These are phyloP conservation scores for Porcisia hertigi DNA, from an alignment of 208 protist genomes.

Conservation along the genomic window DNA sequence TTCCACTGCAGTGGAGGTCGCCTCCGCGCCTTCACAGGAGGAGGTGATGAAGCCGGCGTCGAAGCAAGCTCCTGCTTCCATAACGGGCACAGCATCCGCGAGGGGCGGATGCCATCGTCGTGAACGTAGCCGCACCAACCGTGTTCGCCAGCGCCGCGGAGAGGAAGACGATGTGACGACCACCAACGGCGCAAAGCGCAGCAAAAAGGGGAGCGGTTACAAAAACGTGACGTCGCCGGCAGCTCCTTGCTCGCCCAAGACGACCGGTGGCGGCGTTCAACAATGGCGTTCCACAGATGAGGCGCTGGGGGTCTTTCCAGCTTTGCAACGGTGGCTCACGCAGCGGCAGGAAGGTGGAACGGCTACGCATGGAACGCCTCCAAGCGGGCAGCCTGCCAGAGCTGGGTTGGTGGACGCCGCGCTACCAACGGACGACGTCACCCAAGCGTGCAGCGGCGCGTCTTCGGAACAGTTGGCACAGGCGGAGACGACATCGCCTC, in stretches of 20 bases:
- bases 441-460: background rate
- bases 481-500: background rate
- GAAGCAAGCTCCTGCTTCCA: background rate
- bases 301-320: constrained; percentile 24
- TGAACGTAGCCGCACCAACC: no score
- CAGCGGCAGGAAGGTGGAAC: background rate
- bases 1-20: background rate
- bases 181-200: background rate
- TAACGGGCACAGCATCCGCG: background rate
- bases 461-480: background rate
- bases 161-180: background rate
- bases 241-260: background rate
- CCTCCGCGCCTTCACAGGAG: background rate
- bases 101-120: background rate
- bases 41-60: background rate
- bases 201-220: background rate
- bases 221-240: background rate
- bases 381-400: background rate
- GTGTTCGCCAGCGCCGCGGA: background rate
- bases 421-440: background rate
- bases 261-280: background rate
- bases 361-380: background rate
- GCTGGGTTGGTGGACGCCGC: background rate
- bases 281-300: background rate
- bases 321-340: constrained; percentile 16